Percentiles rank a stretch among this genome's conserved stretches.
Evolutionary conservation across 1,139 yeast genomes (phyloP).

Genomic region (Yamadazyma trypodendri): DNA sequence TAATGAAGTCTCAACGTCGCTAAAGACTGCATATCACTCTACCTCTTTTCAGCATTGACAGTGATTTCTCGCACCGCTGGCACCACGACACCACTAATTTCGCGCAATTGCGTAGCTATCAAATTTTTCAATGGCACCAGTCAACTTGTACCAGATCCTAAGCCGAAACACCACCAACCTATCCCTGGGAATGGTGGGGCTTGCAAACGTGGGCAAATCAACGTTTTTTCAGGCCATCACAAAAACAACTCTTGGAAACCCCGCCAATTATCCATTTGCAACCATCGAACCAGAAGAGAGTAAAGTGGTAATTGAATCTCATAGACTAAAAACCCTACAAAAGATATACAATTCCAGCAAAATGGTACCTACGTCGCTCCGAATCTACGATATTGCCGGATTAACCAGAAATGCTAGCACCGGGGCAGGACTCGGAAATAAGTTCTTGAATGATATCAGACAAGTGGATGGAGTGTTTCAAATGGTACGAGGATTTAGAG

Average conservation of each 20-base stretch:
- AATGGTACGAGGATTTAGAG: constrained; percentile 64
- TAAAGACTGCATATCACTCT: too few relatives aligned
- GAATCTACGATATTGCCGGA: constrained; percentile 74
- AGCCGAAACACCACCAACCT: constrained; percentile 60
- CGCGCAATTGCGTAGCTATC: background rate
- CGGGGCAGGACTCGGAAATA: constrained; percentile 79
- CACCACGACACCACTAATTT: background rate
- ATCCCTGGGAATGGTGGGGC: constrained; percentile 62
- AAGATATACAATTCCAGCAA: constrained; percentile 50
- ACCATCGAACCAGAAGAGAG: constrained; percentile 76
- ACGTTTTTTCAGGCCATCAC: constrained; percentile 71
- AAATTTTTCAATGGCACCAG: constrained; percentile 1
- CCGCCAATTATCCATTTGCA: constrained; percentile 80
- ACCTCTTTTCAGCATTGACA: too few relatives aligned
- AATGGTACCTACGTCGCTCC: constrained; percentile 54
- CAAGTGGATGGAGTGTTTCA: constrained; percentile 76
- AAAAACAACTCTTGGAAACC: constrained; percentile 64
- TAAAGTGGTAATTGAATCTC: constrained; percentile 54
- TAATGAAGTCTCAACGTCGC: too few relatives aligned
- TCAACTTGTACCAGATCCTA: constrained; percentile 20
- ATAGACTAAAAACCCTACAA: constrained; percentile 43
- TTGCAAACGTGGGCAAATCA: constrained; percentile 78
- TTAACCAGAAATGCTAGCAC: constrained; percentile 68
- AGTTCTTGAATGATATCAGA: constrained; percentile 67
- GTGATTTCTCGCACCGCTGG: too few relatives aligned